A percentile compares a stretch with the other conserved stretches of the same genome.
phyloP scores from a whole-genome alignment of 1,139 yeast species.

The Kodamaea fungicola region DNA sequence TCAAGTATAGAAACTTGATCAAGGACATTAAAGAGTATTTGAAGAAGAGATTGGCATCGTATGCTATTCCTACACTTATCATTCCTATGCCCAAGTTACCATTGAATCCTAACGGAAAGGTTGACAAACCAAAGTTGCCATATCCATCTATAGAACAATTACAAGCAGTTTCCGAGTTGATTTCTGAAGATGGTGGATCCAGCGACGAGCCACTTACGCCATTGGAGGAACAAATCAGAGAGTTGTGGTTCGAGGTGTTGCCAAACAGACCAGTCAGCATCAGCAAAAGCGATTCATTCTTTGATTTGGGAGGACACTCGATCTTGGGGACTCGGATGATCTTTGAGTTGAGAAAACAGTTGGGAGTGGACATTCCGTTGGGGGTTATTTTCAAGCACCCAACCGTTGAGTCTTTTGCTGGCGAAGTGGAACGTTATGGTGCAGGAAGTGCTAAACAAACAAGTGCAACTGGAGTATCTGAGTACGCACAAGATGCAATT shows the following conservation, averaged over 20 bases:
- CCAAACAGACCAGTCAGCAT: slow-evolving; percentile 82
- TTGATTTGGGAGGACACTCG: slow-evolving; percentile 97
- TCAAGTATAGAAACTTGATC: slow-evolving; percentile 70
- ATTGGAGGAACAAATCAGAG: slow-evolving; percentile 66
- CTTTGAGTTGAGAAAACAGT: slow-evolving; percentile 77
- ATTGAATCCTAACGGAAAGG: slow-evolving; percentile 96
- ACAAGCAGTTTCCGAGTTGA: slow-evolving; percentile 55
- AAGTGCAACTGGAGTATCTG: slow-evolving; percentile 8
- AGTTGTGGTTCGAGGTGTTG: slow-evolving; percentile 80
- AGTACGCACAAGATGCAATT: slow-evolving; percentile 54
- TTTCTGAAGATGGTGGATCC: slow-evolving; percentile 28
- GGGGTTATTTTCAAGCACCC: slow-evolving; percentile 90
- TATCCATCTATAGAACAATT: slow-evolving; percentile 90
- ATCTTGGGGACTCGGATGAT: slow-evolving; percentile 97
- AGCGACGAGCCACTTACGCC: slow-evolving; percentile 49
- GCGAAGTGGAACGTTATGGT: slow-evolving; percentile 58
- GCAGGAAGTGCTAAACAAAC: slow-evolving; percentile 35
- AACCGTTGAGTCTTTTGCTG: slow-evolving; percentile 74
- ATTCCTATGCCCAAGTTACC: slow-evolving; percentile 87
- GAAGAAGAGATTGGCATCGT: slow-evolving; percentile 85
- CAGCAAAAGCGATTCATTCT: slow-evolving; percentile 81
- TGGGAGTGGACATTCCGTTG: slow-evolving; percentile 79
- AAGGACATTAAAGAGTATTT: slow-evolving; percentile 78
- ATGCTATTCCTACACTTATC: slow-evolving; percentile 89
- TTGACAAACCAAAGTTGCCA: slow-evolving; percentile 95